These are phyloP conservation scores for Clarireedia paspali DNA, from an alignment of 2,329 filamentous ascomycete genomes.

Conservation along the genomic window DNA sequence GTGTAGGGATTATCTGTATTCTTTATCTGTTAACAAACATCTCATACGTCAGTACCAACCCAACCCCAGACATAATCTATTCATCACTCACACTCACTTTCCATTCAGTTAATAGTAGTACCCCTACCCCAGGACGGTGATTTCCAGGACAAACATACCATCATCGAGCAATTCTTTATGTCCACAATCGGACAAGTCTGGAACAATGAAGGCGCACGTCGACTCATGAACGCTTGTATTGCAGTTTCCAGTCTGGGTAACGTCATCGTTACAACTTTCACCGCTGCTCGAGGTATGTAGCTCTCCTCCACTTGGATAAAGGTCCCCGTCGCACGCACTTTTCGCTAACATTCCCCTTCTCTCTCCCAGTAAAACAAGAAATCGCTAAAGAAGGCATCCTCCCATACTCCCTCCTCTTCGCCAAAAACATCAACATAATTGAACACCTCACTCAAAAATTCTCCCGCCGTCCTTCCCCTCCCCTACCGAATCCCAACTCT, in stretches of 20 bases:
- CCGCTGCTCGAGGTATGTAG: slow-evolving; percentile 34
- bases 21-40: slow-evolving; percentile 34
- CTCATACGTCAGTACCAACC: slow-evolving; percentile 32
- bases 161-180: slow-evolving; percentile 32
- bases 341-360: neutral
- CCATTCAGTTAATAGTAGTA: slow-evolving; percentile 21
- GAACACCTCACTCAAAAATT: slow-evolving; percentile 24
- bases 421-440: slow-evolving; percentile 36
- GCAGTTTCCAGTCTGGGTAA: slow-evolving; percentile 40
- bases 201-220: slow-evolving; percentile 16
- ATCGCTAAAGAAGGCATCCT: slow-evolving; percentile 52
- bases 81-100: neutral
- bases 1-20: slow-evolving; percentile 25
- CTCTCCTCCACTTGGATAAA: neutral
- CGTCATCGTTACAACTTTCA: slow-evolving; percentile 50
- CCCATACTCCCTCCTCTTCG: slow-evolving; percentile 30
- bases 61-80: slow-evolving; percentile 13
- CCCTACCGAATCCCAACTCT: too few relatives aligned
- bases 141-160: slow-evolving; percentile 3
- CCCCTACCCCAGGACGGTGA: slow-evolving; percentile 1
- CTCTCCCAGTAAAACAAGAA: slow-evolving; percentile 44
- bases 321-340: neutral
- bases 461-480: neutral
- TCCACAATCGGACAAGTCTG: slow-evolving; percentile 26
- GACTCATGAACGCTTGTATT: slow-evolving; percentile 39